phyloP scores from a whole-genome alignment of 1,284 basidiomycete species.

The Acaromyces ingoldii region DNA sequence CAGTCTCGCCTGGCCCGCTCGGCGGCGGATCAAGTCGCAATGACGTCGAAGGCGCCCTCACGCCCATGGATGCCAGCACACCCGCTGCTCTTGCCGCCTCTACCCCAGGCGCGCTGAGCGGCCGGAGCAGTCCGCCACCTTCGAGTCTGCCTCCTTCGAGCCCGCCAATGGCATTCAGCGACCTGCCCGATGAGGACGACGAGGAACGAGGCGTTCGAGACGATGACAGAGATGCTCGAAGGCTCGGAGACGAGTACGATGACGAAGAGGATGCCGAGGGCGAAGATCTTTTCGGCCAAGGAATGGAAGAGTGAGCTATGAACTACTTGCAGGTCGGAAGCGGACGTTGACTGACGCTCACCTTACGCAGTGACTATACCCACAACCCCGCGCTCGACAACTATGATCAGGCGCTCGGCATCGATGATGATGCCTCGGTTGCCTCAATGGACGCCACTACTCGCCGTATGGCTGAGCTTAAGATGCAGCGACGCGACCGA shows the following conservation, averaged over 20 bases:
- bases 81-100: slow-evolving; percentile 25
- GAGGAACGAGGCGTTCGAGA: slow-evolving; percentile 32
- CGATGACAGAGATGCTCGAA: slow-evolving; percentile 38
- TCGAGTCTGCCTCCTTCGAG: slow-evolving; percentile 45
- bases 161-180: slow-evolving; percentile 42
- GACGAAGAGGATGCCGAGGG: slow-evolving; percentile 67
- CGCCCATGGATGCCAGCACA: slow-evolving; percentile 27
- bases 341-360: background rate
- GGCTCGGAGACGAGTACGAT: slow-evolving; percentile 59
- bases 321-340: slow-evolving; percentile 3
- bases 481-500: slow-evolving; percentile 83
- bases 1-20: slow-evolving; percentile 17
- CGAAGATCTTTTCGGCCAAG: slow-evolving; percentile 86
- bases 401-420: slow-evolving; percentile 73
- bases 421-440: slow-evolving; percentile 77
- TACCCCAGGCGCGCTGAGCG: slow-evolving; percentile 11
- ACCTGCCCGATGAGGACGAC: slow-evolving; percentile 41
- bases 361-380: slow-evolving; percentile 89
- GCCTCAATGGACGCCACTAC: slow-evolving; percentile 68
- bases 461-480: slow-evolving; percentile 76
- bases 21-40: slow-evolving; percentile 24
- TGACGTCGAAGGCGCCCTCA: too few species aligned
- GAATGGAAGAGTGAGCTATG: slow-evolving; percentile 64
- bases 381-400: slow-evolving; percentile 74
- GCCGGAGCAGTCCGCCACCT: slow-evolving; percentile 20